These are phyloP conservation scores for Mollisiaceae sp. DNA, from an alignment of 2,329 filamentous ascomycete species.

Conservation along the genomic window DNA sequence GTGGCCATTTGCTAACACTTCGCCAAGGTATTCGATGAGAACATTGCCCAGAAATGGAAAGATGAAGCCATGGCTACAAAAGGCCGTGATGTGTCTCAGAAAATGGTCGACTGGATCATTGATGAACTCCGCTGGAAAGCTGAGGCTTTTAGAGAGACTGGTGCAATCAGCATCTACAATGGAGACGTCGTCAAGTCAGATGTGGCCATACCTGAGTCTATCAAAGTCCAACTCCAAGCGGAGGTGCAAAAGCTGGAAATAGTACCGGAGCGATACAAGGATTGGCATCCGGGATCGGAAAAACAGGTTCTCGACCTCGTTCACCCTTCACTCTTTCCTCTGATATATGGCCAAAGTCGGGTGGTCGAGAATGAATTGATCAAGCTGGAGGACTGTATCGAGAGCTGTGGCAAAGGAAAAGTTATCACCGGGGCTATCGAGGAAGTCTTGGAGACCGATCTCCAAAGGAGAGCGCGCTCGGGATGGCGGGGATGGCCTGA, in stretches of 20 bases:
- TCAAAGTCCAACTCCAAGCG: slow-evolving; percentile 49
- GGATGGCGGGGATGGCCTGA: too few relatives aligned
- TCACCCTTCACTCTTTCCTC: slow-evolving; percentile 66
- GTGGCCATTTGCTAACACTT: neutral
- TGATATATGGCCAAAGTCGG: slow-evolving; percentile 57
- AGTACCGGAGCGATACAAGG: slow-evolving; percentile 54
- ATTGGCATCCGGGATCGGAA: slow-evolving; percentile 66
- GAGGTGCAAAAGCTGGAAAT: slow-evolving; percentile 56
- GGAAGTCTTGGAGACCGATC: neutral
- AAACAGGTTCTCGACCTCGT: slow-evolving; percentile 64
- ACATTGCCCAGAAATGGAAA: slow-evolving; percentile 38
- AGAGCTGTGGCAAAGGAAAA: slow-evolving; percentile 40
- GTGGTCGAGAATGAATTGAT: slow-evolving; percentile 43
- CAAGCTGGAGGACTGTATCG: slow-evolving; percentile 35
- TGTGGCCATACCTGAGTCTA: slow-evolving; percentile 45
- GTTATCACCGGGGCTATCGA: slow-evolving; percentile 23
- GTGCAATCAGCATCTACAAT: slow-evolving; percentile 24
- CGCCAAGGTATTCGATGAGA: slow-evolving; percentile 35
- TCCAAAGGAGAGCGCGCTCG: neutral
- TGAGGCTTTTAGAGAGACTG: slow-evolving; percentile 26
- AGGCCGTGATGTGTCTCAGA: slow-evolving; percentile 39
- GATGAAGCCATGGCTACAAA: slow-evolving; percentile 32
- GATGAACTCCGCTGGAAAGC: slow-evolving; percentile 36
- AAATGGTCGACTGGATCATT: slow-evolving; percentile 43
- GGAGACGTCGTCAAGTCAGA: slow-evolving; percentile 59